phyloP scores from a whole-genome alignment of 2,329 filamentous ascomycete species.

The Alternaria burnsii region DNA sequence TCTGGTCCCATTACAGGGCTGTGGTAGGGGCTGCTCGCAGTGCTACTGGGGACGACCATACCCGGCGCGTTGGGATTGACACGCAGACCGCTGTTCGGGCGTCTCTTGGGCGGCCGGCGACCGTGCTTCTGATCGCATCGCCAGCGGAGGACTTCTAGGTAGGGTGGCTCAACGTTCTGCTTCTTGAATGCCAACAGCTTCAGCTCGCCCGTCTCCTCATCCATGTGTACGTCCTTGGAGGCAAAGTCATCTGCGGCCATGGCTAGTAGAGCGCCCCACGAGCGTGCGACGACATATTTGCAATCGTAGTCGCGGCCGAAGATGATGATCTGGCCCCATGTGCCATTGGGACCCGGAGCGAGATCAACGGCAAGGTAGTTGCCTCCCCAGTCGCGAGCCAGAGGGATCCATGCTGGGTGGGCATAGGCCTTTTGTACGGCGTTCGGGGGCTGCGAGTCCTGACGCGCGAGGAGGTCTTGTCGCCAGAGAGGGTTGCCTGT shows the following conservation, averaged over 20 bases:
- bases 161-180: slow-evolving; percentile 86
- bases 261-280: slow-evolving; percentile 88
- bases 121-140: slow-evolving; percentile 95
- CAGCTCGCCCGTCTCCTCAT: slow-evolving; percentile 90
- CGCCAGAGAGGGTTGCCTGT: slow-evolving; percentile 76
- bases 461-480: slow-evolving; percentile 81
- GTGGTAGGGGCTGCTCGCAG: slow-evolving; percentile 67
- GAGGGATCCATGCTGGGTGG: slow-evolving; percentile 92
- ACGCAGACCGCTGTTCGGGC: slow-evolving; percentile 57
- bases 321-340: slow-evolving; percentile 96
- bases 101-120: slow-evolving; percentile 61
- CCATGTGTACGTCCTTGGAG: slow-evolving; percentile 88
- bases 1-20: slow-evolving; percentile 67
- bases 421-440: slow-evolving; percentile 92
- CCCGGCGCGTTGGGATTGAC: slow-evolving; percentile 62
- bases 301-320: slow-evolving; percentile 98
- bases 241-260: slow-evolving; percentile 90
- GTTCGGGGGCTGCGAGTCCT: slow-evolving; percentile 86
- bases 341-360: slow-evolving; percentile 85
- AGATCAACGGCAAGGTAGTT: slow-evolving; percentile 96
- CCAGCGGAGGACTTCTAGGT: slow-evolving; percentile 95
- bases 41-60: slow-evolving; percentile 55
- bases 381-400: slow-evolving; percentile 97
- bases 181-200: slow-evolving; percentile 86
- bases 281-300: slow-evolving; percentile 94